Evolutionary conservation across 2,329 filamentous ascomycete genomes (phyloP).

Genomic region (Fusarium solani-melongenae): DNA sequence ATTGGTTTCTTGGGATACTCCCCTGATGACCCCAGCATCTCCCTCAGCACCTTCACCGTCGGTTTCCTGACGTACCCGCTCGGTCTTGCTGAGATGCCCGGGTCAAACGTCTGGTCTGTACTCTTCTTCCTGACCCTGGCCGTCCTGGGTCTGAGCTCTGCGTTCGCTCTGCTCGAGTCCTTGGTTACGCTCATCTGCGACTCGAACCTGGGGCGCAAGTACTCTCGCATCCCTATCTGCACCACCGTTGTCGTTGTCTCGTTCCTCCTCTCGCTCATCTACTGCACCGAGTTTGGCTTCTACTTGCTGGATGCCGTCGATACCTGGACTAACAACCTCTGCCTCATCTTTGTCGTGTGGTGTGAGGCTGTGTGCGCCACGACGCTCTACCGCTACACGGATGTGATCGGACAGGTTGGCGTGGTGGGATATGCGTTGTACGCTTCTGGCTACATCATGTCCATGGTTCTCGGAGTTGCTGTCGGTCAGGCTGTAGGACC

Average conservation of each 20-base stretch:
- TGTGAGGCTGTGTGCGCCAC: background rate
- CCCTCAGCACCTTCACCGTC: conserved; percentile 60
- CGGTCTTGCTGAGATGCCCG: conserved; percentile 65
- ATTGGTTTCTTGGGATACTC: conserved; percentile 55
- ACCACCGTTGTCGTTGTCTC: background rate
- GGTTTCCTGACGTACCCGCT: conserved; percentile 65
- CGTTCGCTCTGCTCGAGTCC: conserved; percentile 17
- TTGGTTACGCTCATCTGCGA: conserved; percentile 52
- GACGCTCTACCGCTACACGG: background rate
- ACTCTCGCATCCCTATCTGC: background rate
- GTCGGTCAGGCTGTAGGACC: background rate
- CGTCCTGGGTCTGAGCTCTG: conserved; percentile 62
- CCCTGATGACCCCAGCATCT: conserved; percentile 42
- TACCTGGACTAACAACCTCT: background rate
- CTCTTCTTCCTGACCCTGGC: conserved; percentile 65
- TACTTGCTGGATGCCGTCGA: background rate
- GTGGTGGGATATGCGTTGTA: background rate
- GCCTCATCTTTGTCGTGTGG: background rate
- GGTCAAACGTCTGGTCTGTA: conserved; percentile 64
- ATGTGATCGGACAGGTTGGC: background rate
- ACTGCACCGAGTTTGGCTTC: background rate
- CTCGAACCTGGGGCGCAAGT: background rate
- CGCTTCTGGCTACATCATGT: background rate
- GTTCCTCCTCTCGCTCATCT: background rate
- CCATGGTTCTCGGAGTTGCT: background rate